Percentiles rank a stretch among this genome's conserved stretches.
These are phyloP conservation scores for Piedraia hortae DNA, from an alignment of 2,329 filamentous ascomycete species.

Conservation along the genomic window DNA sequence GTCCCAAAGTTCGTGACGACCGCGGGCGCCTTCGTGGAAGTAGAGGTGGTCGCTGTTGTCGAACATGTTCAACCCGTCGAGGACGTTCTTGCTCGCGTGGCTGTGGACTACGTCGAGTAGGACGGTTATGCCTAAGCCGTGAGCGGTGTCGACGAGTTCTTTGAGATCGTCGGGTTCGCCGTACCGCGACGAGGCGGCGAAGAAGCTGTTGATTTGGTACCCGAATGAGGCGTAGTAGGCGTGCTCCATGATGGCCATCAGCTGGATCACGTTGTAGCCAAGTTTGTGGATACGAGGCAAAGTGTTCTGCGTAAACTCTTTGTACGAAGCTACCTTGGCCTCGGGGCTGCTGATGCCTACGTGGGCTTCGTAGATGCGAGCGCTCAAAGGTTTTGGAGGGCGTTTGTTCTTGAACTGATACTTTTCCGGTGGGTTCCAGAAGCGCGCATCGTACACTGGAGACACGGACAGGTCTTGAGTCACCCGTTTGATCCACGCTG, in stretches of 20 bases:
- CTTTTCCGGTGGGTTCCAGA: conserved; percentile 83
- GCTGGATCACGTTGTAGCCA: conserved; percentile 90
- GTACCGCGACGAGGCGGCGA: conserved; percentile 86
- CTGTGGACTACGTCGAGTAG: conserved; percentile 91
- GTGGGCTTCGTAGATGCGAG: conserved; percentile 95
- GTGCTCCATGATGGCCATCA: conserved; percentile 99
- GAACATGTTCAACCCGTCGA: conserved; percentile 86
- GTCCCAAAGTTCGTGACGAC: conserved; percentile 82
- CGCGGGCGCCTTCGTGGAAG: conserved; percentile 68
- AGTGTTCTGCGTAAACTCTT: conserved; percentile 85
- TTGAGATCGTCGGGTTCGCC: conserved; percentile 84
- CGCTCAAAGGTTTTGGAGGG: conserved; percentile 59
- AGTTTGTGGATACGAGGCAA: conserved; percentile 69
- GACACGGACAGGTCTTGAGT: conserved; percentile 79
- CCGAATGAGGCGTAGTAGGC: conserved; percentile 98
- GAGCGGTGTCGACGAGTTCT: conserved; percentile 84
- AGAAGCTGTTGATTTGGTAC: conserved; percentile 97
- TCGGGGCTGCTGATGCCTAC: conserved; percentile 91
- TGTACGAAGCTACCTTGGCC: conserved; percentile 70
- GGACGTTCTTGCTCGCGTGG: conserved; percentile 89
- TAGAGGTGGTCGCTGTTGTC: conserved; percentile 88
- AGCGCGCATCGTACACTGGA: conserved; percentile 76
- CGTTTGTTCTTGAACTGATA: conserved; percentile 66
- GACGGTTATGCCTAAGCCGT: conserved; percentile 69
- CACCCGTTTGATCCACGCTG: conserved; percentile 92